These are phyloP conservation scores for Friedmanniomyces endolithicus DNA, from an alignment of 495 filamentous ascomycete species.

Conservation along the genomic window DNA sequence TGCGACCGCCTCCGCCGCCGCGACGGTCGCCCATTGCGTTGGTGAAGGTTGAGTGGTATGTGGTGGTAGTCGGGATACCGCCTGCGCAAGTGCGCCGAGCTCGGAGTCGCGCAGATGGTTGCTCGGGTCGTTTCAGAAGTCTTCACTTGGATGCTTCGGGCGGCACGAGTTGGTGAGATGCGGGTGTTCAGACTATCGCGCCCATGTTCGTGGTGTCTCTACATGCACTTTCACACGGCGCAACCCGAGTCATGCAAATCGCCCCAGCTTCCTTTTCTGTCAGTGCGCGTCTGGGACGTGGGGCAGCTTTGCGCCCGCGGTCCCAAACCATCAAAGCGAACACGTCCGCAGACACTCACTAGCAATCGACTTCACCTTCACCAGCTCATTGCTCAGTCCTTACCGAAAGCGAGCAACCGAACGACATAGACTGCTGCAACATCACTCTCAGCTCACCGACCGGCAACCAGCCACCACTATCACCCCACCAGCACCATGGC, in stretches of 20 bases:
- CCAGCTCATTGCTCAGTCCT: not conserved
- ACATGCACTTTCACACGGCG: too few species aligned
- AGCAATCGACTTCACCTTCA: too few species aligned
- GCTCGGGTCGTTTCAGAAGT: not conserved
- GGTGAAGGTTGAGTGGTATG: not conserved
- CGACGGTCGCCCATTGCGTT: conserved; percentile 65
- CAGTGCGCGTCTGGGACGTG: too few species aligned
- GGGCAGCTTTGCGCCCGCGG: too few species aligned
- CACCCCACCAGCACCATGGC: conserved; percentile 6
- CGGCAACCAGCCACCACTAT: not conserved
- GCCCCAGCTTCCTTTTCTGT: too few species aligned
- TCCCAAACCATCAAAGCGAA: not conserved
- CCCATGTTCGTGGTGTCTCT: too few species aligned
- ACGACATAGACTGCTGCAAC: not conserved
- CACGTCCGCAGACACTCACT: too few species aligned
- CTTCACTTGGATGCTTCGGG: not conserved
- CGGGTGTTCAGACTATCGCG: too few species aligned
- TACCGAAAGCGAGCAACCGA: not conserved
- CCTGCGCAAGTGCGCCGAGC: not conserved
- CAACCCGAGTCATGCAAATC: too few species aligned
- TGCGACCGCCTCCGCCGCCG: conserved; percentile 61
- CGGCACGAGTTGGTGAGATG: too few species aligned
- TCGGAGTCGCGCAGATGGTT: not conserved
- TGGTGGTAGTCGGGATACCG: not conserved
- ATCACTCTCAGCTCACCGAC: not conserved